Evolutionary conservation across 805 yeast genomes (phyloP).

Genomic region (Tetrapisispora pingtungensis): DNA sequence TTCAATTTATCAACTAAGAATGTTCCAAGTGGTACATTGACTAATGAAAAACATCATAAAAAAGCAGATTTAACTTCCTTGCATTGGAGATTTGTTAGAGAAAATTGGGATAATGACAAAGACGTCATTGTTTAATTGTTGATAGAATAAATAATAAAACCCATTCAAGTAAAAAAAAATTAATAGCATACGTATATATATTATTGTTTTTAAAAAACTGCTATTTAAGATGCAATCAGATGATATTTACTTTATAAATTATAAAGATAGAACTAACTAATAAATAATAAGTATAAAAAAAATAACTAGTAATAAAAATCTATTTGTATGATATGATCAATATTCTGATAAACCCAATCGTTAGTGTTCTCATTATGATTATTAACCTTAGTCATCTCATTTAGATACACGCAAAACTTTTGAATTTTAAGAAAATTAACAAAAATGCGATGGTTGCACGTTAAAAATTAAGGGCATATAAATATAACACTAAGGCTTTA

Average conservation of each 20-base stretch:
- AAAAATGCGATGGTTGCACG: no score
- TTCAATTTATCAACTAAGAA: constrained; percentile 52
- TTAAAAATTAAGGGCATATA: no score
- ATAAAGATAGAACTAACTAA: background rate
- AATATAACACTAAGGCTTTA: no score
- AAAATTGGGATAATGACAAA: constrained; percentile 46
- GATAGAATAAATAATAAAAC: background rate
- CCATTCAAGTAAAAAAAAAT: background rate
- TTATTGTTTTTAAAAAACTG: background rate
- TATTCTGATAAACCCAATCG: no score
- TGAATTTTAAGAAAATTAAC: no score
- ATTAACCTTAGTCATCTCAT: no score
- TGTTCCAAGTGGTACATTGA: constrained; percentile 56
- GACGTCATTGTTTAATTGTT: constrained; percentile 37
- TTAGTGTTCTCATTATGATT: no score
- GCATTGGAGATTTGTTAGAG: constrained; percentile 64
- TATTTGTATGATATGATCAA: no score
- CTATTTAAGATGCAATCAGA: background rate
- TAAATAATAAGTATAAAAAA: background rate
- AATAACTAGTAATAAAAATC: no score
- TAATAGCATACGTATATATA: background rate
- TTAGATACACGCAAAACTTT: no score
- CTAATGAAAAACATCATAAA: constrained; percentile 45
- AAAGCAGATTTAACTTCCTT: constrained; percentile 32
- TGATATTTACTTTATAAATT: background rate